Evolutionary conservation across 108 stramenopile genomes (phyloP).

Genomic region (Nitzschia palea): DNA sequence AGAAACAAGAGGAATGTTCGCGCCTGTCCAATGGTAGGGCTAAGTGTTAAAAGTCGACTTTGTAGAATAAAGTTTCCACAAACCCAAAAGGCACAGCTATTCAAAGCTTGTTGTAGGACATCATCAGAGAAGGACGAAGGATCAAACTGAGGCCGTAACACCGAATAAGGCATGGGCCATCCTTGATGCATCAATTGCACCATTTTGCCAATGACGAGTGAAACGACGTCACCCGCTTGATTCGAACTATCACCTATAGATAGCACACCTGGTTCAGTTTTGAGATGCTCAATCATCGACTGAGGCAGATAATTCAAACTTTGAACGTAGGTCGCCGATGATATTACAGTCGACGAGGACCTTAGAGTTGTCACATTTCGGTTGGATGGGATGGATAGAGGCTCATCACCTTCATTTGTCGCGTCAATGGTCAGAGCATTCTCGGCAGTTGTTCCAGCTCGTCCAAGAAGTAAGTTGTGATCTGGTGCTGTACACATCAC

Average conservation of each 20-base stretch:
- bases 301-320: constrained; percentile 66
- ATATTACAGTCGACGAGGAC: background rate
- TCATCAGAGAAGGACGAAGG: constrained; percentile 40
- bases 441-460: background rate
- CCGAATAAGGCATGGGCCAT: constrained; percentile 68
- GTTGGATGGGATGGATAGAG: background rate
- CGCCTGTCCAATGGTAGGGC: constrained; percentile 43
- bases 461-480: background rate
- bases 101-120: constrained; percentile 54
- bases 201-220: constrained; percentile 46
- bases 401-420: background rate
- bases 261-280: background rate
- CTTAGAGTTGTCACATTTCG: background rate
- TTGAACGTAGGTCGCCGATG: constrained; percentile 36
- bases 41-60: constrained; percentile 45
- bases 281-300: background rate
- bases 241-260: background rate
- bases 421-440: background rate
- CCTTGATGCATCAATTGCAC: constrained; percentile 64
- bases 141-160: constrained; percentile 58
- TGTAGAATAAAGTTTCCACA: constrained; percentile 82
- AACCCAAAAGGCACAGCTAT: constrained; percentile 73
- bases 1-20: constrained; percentile 75
- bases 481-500: constrained; percentile 24
- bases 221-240: background rate